phyloP scores from a whole-genome alignment of 768 basidiomycete species.

The Gyrodon lividus region DNA sequence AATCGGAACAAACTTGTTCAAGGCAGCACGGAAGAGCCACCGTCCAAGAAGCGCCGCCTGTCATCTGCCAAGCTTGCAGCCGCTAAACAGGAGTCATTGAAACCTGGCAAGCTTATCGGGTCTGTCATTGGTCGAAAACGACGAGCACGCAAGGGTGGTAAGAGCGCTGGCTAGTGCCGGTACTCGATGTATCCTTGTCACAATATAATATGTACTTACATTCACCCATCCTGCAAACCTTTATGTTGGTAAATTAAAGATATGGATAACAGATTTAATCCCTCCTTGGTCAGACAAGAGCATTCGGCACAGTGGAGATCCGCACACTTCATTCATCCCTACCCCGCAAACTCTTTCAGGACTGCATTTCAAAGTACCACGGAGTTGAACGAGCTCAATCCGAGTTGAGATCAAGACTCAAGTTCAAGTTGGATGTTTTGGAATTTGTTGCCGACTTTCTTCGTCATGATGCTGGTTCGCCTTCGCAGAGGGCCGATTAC shows the following conservation, averaged over 20 bases:
- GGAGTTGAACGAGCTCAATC: too few relatives aligned
- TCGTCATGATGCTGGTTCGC: too few relatives aligned
- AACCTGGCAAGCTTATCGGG: constrained; percentile 50
- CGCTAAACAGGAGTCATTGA: constrained; percentile 19
- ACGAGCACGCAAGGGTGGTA: constrained; percentile 54
- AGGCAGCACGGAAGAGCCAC: constrained; percentile 29
- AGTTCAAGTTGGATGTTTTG: too few relatives aligned
- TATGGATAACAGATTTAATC: background rate
- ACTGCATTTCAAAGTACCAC: too few relatives aligned
- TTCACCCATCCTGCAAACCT: background rate
- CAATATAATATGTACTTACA: background rate
- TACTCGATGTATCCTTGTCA: background rate
- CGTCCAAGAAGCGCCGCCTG: constrained; percentile 41
- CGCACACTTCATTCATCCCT: too few relatives aligned
- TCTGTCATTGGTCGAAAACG: constrained; percentile 80
- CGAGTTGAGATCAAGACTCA: too few relatives aligned
- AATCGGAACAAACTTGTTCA: constrained; percentile 6
- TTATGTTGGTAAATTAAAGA: background rate
- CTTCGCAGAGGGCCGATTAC: too few relatives aligned
- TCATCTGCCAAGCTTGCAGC: constrained; percentile 23
- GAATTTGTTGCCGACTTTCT: too few relatives aligned
- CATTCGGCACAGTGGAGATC: too few relatives aligned
- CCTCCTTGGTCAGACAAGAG: background rate
- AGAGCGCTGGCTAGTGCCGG: constrained; percentile 15
- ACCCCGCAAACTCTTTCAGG: too few relatives aligned